Percentiles rank a stretch among this genome's conserved stretches.
phyloP scores from a whole-genome alignment of 306 rosid genomes.

The Alnus glutinosa region DNA sequence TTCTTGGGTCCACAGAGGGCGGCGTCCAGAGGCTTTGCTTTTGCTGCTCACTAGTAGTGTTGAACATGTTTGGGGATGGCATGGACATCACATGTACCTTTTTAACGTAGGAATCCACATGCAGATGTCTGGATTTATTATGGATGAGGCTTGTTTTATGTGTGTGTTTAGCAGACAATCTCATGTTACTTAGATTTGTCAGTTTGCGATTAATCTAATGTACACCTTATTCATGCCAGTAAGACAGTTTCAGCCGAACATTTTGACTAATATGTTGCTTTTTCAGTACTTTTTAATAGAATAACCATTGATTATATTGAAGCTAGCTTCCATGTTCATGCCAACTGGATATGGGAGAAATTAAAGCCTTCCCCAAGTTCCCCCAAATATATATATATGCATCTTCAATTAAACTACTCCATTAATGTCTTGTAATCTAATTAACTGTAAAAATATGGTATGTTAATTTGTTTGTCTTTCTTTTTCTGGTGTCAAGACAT shows the following conservation, averaged over 20 bases:
- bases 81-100: conserved; percentile 23
- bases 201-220: conserved; percentile 51
- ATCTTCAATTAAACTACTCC: not conserved
- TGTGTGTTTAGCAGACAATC: conserved; percentile 53
- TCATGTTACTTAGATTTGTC: conserved; percentile 88
- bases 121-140: conserved; percentile 59
- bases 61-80: conserved; percentile 45
- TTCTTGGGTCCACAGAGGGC: conserved; percentile 80
- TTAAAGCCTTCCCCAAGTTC: not conserved
- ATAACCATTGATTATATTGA: not conserved
- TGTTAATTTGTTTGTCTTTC: too few relatives aligned
- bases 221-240: conserved; percentile 20
- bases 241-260: conserved; percentile 44
- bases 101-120: conserved; percentile 56
- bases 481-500: too few relatives aligned
- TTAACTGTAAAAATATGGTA: not conserved
- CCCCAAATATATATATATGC: too few relatives aligned
- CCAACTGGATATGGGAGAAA: conserved; percentile 15
- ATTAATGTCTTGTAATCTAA: not conserved
- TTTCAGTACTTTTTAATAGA: conserved; percentile 16
- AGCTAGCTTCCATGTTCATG: conserved; percentile 5
- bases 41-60: not conserved
- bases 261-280: conserved; percentile 39
- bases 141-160: conserved; percentile 38
- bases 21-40: conserved; percentile 26